Evolutionary conservation across 495 filamentous ascomycete species (phyloP), one percentile per base, ranked within the genome.

Genomic region (Apodospora peruviana): DNA sequence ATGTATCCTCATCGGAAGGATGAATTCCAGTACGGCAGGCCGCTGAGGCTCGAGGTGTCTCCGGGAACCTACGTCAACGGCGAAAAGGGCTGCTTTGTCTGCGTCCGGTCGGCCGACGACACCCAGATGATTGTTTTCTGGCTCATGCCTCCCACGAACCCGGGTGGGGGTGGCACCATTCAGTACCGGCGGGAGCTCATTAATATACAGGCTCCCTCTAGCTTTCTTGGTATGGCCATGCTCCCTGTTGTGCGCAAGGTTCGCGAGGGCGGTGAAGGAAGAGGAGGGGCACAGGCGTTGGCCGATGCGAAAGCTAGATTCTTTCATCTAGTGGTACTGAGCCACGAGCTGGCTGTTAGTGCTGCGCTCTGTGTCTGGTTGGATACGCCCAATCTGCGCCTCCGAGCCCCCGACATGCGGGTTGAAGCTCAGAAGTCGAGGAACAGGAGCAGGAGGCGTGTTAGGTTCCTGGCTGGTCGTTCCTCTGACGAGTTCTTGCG

Each of bases 1-100:
- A 72, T 70, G 5, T 74, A 70, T 48, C 60, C 60, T 2, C 79
- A 82, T 60, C 76, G 70, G 46, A 69, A 66, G 44, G 65, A 71
- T 42, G 39, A 39, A 39, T 7, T 32, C 27, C 27, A 7, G 57
- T 56, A 49, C 65, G 69, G 48, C 51, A 43, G 18, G 65, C 60
- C 9, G n/a, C 55, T 77, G 42, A 58, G 52, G 43, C 47, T 75
- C 4, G 53, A 64, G 10, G 57, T 68, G n/a, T 64, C 62, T 8
- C 52, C 50, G 0, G 52, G 40, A 3, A 40, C 60, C 2, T 56
- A 52, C 24, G 34, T 64, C 21, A 39, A 51, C 42, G 46, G 34
- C 16, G 23, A n/a, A 12, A 41, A 40, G 27, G 60, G 60, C 1
- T 64, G 56, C 23, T 60, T 66, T 25, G 58, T 54, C 20, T 57